Base-by-base conservation (phyloP, 805 yeast genomes). In the Wickerhamomyces tratensis region DNA sequence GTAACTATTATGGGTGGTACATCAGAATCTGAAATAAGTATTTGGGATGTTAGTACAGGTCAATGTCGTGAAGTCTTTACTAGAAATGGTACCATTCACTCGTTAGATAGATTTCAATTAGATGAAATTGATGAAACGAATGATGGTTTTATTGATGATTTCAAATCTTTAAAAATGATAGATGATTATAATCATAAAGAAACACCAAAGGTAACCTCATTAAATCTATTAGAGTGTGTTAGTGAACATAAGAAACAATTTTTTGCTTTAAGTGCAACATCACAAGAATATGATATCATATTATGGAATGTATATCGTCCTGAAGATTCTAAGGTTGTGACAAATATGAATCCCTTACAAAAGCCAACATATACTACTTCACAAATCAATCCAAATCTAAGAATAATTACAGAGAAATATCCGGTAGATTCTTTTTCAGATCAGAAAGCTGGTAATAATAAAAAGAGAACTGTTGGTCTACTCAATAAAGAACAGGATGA, bases 31-130 rank as follows among this genome's bases (percentile, higher is more conserved):
- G 79, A 80, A 44, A 68, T 82, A 5, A 71, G 83, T 0, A 69
- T 86, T 0, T 85, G 95, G 93, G 91, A 86, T 53, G 68, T 85
- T 11, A 78, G 86, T 8, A 68, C 71, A 25, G 64, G 76, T 15
- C 76, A 73, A 39, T 83, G 94, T 52, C 64, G 70, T 26, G 70
- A 66, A 43, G 64, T 70, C 0, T 64, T 67, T 38, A 48, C 53
- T 1, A 44, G 51, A 14, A 47, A 48, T 2, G 15, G 39, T 11
- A 42, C 43, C 5, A 36, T 41, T 7, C 36, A 44, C 12, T 43
- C 46, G 8, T 31, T 54, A 37, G 58, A 57, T 11, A 50, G 48
- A 37, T 47, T 51, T 34, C 38, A 13, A 13, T 26, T 49, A 13
- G 15, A 35, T 15, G 59, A 55, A 37, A n/a, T 55, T 7, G 41